phyloP scores from a whole-genome alignment of 2,329 filamentous ascomycete genomes.

The Zymoseptoria brevis region DNA sequence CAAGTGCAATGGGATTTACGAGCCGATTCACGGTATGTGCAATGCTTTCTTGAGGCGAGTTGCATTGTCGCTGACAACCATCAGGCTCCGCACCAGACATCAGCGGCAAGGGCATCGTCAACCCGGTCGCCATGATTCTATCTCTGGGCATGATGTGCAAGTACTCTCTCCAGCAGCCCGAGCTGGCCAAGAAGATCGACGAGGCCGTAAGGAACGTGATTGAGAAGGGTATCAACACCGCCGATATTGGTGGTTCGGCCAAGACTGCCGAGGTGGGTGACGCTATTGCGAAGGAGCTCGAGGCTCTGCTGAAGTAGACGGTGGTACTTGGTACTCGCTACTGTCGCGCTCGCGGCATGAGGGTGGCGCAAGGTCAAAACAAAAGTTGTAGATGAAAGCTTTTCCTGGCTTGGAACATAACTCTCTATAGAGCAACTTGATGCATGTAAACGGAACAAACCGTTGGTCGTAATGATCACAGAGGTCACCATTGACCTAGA shows the following conservation, averaged over 20 bases:
- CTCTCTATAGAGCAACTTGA: neutral
- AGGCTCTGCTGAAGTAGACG: conserved; percentile 51
- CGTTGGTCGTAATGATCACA: neutral
- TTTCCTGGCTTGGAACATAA: neutral
- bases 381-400: neutral
- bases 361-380: neutral
- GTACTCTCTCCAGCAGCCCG: conserved; percentile 75
- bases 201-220: conserved; percentile 71
- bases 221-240: conserved; percentile 69
- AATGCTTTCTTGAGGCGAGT: neutral
- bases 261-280: conserved; percentile 75
- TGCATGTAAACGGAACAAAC: neutral
- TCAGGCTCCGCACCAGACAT: conserved; percentile 85
- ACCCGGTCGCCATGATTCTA: conserved; percentile 84
- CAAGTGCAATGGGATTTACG: conserved; percentile 88
- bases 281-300: conserved; percentile 66
- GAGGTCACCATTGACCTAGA: neutral
- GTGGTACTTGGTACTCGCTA: neutral
- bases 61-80: conserved; percentile 1
- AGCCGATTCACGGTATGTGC: conserved; percentile 81
- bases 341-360: neutral
- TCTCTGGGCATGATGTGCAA: conserved; percentile 93
- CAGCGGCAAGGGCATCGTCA: conserved; percentile 73
- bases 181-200: conserved; percentile 72
- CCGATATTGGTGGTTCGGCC: conserved; percentile 72